Base-by-base conservation (phyloP, 1,139 yeast species). In the Candida anutae region DNA sequence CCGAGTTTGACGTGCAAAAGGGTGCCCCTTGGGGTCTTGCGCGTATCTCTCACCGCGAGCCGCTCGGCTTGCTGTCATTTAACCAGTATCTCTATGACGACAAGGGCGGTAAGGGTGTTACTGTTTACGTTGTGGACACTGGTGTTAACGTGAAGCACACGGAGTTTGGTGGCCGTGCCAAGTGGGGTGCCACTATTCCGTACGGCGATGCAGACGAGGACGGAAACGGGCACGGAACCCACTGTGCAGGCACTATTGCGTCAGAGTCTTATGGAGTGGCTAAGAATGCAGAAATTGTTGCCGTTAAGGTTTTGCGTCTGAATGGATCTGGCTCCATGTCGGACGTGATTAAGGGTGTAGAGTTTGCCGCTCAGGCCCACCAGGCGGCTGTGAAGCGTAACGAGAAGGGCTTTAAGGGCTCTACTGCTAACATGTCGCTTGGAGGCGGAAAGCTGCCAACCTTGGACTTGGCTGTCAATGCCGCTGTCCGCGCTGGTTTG, bases 1-100 rank as follows among this genome's bases (percentile, higher is more conserved):
- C 63, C 35, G 81, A 79, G 43, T 73, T 75, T 40, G 62, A 63
- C 32, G 45, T 72, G 35, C 90, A 85, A 63, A 77, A 76, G 47
- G 85, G 85, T 41, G 90, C 95, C 26, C 95, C 95, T 33, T 87
- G 96, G 97, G 96, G 96, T 46, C 71, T 88, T 44, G 93, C 97
- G 26, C 78, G 98, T 63, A 74, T 88, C 36, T 84, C 95, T 28
- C 95, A 88, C 65, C 80, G 95, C 55, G 54, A 81, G 37, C 69
- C 78, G 18, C 68, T 85, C 49, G 74, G 77, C 35, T 69, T 85
- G 41, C 81, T 82, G 37, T 68, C 85, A 29, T 84, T 81, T 69
- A 85, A 83, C 73, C 81, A 83, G 60, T 88, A 88, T 61, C 62
- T 83, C 39, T 85, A 72, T 57, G 95, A 87, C 48, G 68, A 66